Base-by-base conservation (phyloP, 1,284 basidiomycete genomes). In the Rhodofomes roseus region DNA sequence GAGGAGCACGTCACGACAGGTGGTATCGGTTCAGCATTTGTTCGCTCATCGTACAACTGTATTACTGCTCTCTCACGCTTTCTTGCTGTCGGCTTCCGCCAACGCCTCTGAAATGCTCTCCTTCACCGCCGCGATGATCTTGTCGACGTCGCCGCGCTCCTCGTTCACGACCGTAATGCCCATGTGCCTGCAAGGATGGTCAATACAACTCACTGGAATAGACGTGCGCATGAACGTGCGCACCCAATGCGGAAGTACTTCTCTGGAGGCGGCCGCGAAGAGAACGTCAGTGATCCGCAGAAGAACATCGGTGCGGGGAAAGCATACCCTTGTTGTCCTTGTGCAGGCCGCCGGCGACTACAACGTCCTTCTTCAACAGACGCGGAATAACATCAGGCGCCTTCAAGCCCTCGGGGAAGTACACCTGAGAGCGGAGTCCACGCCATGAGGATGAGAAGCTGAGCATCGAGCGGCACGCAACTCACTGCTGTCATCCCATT, bases 311-410 rank as follows among this genome's bases (percentile, higher is more conserved):
- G 44, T 41, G 29, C 34, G 20, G 34, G 5, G 41, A 55, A 59
- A 63, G 65, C 70, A 70, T 69, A 86, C 93, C 90, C 81, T 95
- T 97, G 76, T 92, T 87, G 40, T 83, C 84, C 67, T 90, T 86
- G 76, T 98, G 93, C 65, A 99, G 76, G 27, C 96, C 96, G 51
- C 90, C 95, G 37, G 96, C 95, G 44, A 95, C 86, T 41, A 98
- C 83, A 59, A 99, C 80, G 54, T 86, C 89, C 66, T 83, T 85
- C 68, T 84, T 80, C 29, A 78, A 76, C 44, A 95, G 78, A 55
- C 84, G 82, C 20, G 90, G 90, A 54, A 96, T 65, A 27, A 97
- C 74, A 66, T 96, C 92, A 9, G 83, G 75, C 1, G 92, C 89
- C 20, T 75, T 75, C 22, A 95, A 68, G 2, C 92, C 93, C 4